phyloP scores from a whole-genome alignment of 139 green algal species.

The Yamagishiella unicocca region DNA sequence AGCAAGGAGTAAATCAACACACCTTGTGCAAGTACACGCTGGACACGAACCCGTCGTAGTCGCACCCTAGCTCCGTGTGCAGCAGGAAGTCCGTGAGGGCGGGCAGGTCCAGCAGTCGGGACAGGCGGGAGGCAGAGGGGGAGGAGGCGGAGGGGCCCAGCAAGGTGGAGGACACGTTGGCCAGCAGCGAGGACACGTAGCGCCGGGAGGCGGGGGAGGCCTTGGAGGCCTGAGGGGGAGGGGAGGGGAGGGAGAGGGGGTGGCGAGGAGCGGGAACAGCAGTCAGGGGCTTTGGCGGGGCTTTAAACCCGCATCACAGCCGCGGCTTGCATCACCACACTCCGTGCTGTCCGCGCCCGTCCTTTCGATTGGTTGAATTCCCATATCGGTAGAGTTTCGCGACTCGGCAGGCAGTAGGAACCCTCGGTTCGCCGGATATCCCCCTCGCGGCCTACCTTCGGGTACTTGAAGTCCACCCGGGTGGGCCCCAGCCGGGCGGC shows the following conservation, averaged over 20 bases:
- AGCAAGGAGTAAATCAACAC: no score
- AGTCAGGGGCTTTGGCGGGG: no score
- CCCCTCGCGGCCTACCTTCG: neutral
- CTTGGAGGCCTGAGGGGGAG: neutral
- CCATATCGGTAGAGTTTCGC: no score
- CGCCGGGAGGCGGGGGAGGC: neutral
- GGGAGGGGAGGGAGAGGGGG: neutral
- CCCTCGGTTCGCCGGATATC: no score
- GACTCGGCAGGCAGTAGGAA: no score
- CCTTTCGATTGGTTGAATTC: no score
- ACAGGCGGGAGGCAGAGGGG: neutral
- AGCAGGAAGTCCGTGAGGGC: constrained; percentile 34
- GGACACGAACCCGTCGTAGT: constrained; percentile 47
- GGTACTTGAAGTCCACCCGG: constrained; percentile 34
- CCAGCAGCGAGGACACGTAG: constrained; percentile 13
- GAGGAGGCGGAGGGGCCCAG: neutral
- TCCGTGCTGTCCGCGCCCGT: no score
- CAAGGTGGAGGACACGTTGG: neutral
- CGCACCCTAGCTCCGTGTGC: constrained; percentile 33
- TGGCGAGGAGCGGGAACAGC: no score
- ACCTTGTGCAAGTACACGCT: constrained; percentile 46
- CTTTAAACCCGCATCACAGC: no score
- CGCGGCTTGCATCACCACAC: no score
- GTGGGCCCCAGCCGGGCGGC: constrained; percentile 22
- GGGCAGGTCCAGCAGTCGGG: neutral